Evolutionary conservation across 768 basidiomycete species (phyloP), one percentile per base, ranked within the genome.

Genomic region (Flagelloscypha sp.): DNA sequence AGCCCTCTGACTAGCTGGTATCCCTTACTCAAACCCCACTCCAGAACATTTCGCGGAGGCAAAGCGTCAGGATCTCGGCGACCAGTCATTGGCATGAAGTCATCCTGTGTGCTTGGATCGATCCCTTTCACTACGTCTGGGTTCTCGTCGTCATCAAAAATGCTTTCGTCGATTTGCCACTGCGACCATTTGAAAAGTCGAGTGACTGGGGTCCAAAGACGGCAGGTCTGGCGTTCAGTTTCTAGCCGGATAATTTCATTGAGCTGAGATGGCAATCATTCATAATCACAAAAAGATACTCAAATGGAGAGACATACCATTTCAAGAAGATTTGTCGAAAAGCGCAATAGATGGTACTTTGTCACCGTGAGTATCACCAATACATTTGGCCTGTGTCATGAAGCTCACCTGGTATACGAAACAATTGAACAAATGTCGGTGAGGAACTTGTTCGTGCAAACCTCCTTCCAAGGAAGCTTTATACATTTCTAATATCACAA

Each of bases 41-140:
- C 80, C 21, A 83, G 55, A 2, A 43, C 32, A 43, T 83, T 85
- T 2, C 62, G 49, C 0, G 84, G 84, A 1, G 84, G 82, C 0
- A 85, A 53, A 0, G 79, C 82, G 49, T 87, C 84, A 0, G 84
- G 82, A 54, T 87, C 82, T 18, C 84, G 65, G 3, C 67, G 61
- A 11, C 60, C 54, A 1, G 82, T 70, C 24, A 65, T 45, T 3
- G 76, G 79, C 1, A 84, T 63, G n/a, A n/a, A n/a, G 45, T 82
- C 79, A 2, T 63, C 50, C 24, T 56, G 48, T 30, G 51, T 44
- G 7, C 54, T 52, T 1, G 59, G 61, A 18, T 69, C 60, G 8
- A 76, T 54, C 6, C 80, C 79, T 41, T 76, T 76, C 31, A 84
- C 74, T 41, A 47, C 42, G 58, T 83, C 76, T 59, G 84, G 84